Conservation (phyloP, 164 flowering plant species). For the Malania oleifera region DNA sequence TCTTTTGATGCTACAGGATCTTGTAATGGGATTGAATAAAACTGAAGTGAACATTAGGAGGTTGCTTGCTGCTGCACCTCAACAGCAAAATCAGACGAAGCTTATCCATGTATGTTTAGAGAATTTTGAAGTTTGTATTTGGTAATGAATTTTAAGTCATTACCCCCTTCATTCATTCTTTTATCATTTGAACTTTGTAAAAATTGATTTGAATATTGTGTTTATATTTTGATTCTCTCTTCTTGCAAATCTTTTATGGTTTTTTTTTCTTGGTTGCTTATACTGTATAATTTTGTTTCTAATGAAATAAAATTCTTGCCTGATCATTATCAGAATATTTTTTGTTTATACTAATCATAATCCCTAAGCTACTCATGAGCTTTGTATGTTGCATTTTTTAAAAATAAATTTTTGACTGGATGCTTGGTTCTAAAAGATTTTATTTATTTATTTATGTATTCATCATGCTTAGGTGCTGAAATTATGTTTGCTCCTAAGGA, state of each 20-base stretch:
- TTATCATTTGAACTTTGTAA: background rate
- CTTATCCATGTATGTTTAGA: conserved; percentile 2
- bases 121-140: background rate
- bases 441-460: background rate
- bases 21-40: conserved; percentile 1
- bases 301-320: no score
- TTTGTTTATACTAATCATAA: no score
- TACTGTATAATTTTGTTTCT: no score
- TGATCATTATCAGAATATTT: no score
- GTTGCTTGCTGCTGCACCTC: conserved; percentile 3
- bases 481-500: background rate
- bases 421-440: no score
- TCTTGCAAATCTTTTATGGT: no score
- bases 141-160: background rate
- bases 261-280: no score
- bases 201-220: no score
- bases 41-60: conserved; percentile 2
- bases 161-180: background rate
- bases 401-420: no score
- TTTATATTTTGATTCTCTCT: no score
- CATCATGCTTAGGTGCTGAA: background rate
- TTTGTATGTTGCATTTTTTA: no score
- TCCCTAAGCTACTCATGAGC: no score
- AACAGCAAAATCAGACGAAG: background rate
- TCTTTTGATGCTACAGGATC: background rate